Evolutionary conservation across 768 basidiomycete species (phyloP).

Genomic region (Tricholoma terreum): DNA sequence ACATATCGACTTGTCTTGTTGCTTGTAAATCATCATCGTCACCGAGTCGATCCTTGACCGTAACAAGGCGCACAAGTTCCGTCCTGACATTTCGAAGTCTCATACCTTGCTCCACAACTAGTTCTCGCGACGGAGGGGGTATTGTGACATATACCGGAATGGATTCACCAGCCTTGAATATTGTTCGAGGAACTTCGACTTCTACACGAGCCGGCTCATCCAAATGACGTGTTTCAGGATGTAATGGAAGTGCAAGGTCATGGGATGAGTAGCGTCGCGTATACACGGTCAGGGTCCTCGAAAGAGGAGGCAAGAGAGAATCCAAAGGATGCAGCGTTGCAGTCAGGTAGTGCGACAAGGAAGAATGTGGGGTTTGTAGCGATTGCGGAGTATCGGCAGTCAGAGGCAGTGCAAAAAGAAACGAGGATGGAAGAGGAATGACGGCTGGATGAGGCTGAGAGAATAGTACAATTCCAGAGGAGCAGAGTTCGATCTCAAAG

Average conservation of each 20-base stretch:
- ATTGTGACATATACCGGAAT: constrained; percentile 80
- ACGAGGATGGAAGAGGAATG: constrained; percentile 51
- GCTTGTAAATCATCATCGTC: constrained; percentile 40
- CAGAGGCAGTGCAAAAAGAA: constrained; percentile 82
- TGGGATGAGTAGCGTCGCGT: constrained; percentile 74
- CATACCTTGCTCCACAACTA: constrained; percentile 67
- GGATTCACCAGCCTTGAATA: constrained; percentile 67
- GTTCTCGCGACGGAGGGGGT: constrained; percentile 66
- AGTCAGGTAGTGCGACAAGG: constrained; percentile 65
- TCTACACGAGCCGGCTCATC: constrained; percentile 65
- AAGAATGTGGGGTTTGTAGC: constrained; percentile 71
- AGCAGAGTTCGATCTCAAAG: constrained; percentile 63
- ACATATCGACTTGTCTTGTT: constrained; percentile 23
- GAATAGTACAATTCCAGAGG: constrained; percentile 54
- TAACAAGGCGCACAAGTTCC: constrained; percentile 70
- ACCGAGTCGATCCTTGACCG: constrained; percentile 44
- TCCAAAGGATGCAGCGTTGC: constrained; percentile 60
- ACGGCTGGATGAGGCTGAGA: constrained; percentile 36
- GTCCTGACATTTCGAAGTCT: constrained; percentile 77
- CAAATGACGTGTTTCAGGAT: constrained; percentile 57
- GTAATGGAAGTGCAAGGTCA: constrained; percentile 47
- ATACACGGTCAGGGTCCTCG: constrained; percentile 63
- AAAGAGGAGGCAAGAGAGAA: constrained; percentile 34
- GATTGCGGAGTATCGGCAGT: constrained; percentile 80
- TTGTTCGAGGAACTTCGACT: constrained; percentile 69